Base-by-base conservation (phyloP, 2,329 filamentous ascomycete genomes). In the Plectosphaerella sp. region DNA sequence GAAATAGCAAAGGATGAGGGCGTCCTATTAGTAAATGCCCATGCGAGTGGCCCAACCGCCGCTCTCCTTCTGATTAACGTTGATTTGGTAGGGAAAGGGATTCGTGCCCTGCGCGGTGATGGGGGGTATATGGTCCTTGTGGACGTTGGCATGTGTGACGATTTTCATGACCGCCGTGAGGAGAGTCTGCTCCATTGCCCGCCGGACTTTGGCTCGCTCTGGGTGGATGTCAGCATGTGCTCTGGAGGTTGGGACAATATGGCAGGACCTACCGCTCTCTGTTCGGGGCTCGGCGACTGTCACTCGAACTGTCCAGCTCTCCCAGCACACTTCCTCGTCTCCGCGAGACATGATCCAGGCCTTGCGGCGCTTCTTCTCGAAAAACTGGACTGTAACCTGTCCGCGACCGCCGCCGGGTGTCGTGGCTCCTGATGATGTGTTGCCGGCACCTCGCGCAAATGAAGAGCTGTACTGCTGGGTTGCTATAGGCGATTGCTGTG, bases 291-390 rank as follows among this genome's bases (percentile, higher is more conserved):
- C 91, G 10, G 91, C 90, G 51, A 97, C 84, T n/a, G 91, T 95
- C 48, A 97, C 89, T 69, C 95, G 90, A 59, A 99, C 74, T 45
- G 89, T 91, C 94, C 94, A 99, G 64, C 84, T 86, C 77, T 97
- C 94, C 94, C 94, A 99, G 68, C 91, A 96, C 16, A 97, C 85
- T 68, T 97, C 92, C 67, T 97, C 92, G 59, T 97, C 93, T 22
- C 84, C 87, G 62, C 70, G 81, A 3, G 37, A 37, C 73, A 91
- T 87, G 69, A 89, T 86, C 67, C 89, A 92, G 2, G 83, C 80
- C 76, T 92, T 94, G 61, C 88, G 83, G 54, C 92, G 81, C 67
- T 87, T 88, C 78, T 93, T 94, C 74, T 99, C 93, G 61, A 95
- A 95, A 74, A 97, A 97, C 73, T 96, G 89, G 35, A 97, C 88